Evolutionary conservation across 805 yeast species (phyloP), one percentile per base, ranked within the genome.

Genomic region (Starmerella powellii): DNA sequence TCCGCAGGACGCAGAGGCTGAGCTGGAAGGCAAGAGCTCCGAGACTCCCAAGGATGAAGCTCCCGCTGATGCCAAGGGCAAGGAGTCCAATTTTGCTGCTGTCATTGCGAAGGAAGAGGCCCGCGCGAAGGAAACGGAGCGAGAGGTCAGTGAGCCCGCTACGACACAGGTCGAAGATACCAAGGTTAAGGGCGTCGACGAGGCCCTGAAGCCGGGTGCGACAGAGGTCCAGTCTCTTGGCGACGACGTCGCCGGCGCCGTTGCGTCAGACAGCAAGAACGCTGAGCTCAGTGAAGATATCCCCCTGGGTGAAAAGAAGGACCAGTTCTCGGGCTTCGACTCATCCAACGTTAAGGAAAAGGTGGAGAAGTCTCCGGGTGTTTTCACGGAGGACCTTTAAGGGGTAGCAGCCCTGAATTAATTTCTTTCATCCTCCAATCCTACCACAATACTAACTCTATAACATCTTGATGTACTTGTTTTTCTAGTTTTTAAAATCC

Each of bases 31-130:
- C 24, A 19, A 21, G n/a, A n/a, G 20, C 20, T 21, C 28, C 20
- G 31, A n/a, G 24, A 20, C 36, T 11, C 31, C 76, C 54, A 60
- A 70, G 1, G 65, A 24, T 6, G 34, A 40, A 12, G 29, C 15
- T 26, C n/a, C 40, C 19, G 19, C 20, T 11, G 30, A 27, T 19
- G 38, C 30, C 17, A n/a, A 33, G 17, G 29, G 13, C 29, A 15
- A 21, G 34, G 26, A 21, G 31, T 13, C 8, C 37, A 34, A 20
- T 20, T 31, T 33, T 16, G 34, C 20, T 17, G 47, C 17, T 8
- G 31, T 33, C 26, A 32, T 41, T 24, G 47, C 39, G 33, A 41
- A 33, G 17, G 43, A 39, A 16, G 50, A 6, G 23, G 15, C 24
- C 8, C 10, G 26, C 26, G 26, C 26, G 26, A 10, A 6, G 26